A percentile compares a stretch with the other conserved stretches of the same genome.
Conservation (phyloP, 2,329 filamentous ascomycete genomes). For the Arthrobotrys megalospora region DNA sequence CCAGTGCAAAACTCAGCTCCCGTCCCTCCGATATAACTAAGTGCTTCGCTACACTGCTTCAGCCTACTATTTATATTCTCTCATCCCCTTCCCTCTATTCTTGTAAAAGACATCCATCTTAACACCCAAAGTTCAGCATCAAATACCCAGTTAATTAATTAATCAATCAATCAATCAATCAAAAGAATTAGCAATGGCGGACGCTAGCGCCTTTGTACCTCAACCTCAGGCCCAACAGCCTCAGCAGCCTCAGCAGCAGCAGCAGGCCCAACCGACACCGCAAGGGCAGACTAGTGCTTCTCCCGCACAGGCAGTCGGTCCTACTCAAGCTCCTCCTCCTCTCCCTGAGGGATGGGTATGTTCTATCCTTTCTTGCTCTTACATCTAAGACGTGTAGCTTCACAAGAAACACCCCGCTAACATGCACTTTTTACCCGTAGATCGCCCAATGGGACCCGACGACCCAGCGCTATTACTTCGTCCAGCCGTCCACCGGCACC, state of each 20-base stretch:
- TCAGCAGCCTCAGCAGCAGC: slow-evolving; percentile 35
- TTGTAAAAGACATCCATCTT: not conserved
- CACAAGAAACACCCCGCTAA: not conserved
- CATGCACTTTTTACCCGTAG: slow-evolving; percentile 36
- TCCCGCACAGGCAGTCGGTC: slow-evolving; percentile 63
- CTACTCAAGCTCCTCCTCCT: slow-evolving; percentile 63
- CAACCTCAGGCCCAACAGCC: slow-evolving; percentile 46
- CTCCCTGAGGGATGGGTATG: slow-evolving; percentile 63
- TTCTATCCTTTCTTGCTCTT: not conserved
- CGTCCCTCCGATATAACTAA: not conserved
- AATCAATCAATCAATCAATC: no score
- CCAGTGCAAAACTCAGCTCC: not conserved
- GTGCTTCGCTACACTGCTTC: not conserved
- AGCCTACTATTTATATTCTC: slow-evolving; percentile 28
- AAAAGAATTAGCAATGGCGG: slow-evolving; percentile 37
- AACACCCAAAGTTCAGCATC: not conserved
- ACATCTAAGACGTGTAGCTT: not conserved
- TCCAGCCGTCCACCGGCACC: slow-evolving; percentile 64
- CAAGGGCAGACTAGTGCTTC: slow-evolving; percentile 61
- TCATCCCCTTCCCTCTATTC: not conserved
- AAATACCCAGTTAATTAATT: no score
- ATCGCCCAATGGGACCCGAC: slow-evolving; percentile 65
- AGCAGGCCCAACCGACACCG: slow-evolving; percentile 42
- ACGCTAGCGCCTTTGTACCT: slow-evolving; percentile 42
- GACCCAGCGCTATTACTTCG: slow-evolving; percentile 64